Evolutionary conservation across 2,329 filamentous ascomycete species (phyloP).

Genomic region (Colletotrichum lentis): DNA sequence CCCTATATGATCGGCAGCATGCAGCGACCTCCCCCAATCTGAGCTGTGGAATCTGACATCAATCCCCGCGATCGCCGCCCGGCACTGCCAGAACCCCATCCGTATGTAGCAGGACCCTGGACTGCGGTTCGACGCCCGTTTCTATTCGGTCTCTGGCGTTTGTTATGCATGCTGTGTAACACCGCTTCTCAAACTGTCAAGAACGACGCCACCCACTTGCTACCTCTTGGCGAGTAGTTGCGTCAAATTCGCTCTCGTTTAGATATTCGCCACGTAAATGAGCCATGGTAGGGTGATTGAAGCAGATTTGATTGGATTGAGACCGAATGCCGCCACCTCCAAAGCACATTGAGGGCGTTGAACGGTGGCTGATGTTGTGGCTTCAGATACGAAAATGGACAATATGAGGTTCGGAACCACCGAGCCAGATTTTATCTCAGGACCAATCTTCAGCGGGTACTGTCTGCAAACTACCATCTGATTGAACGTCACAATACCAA

Average conservation of each 20-base stretch:
- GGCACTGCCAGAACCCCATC: slow-evolving; percentile 2
- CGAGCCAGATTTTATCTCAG: not conserved
- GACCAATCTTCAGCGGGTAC: not conserved
- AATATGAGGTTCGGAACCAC: not conserved
- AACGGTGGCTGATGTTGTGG: not conserved
- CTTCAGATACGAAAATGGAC: not conserved
- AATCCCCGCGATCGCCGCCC: slow-evolving; percentile 13
- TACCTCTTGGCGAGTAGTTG: not conserved
- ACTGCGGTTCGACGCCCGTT: not conserved
- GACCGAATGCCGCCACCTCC: not conserved
- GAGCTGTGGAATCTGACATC: not conserved
- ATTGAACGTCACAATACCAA: no score
- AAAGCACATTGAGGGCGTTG: not conserved
- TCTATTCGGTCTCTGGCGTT: not conserved
- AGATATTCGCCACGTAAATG: not conserved
- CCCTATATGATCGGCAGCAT: slow-evolving; percentile 23
- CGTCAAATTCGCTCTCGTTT: no score
- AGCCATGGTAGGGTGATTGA: not conserved
- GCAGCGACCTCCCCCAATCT: slow-evolving; percentile 18
- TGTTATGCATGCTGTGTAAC: not conserved
- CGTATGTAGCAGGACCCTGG: not conserved
- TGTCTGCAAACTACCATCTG: no score
- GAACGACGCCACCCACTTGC: not conserved
- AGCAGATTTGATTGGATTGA: not conserved
- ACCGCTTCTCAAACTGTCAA: no score